Evolutionary conservation across 2,329 filamentous ascomycete genomes (phyloP).

Genomic region (Cladosporium cucumerinum): DNA sequence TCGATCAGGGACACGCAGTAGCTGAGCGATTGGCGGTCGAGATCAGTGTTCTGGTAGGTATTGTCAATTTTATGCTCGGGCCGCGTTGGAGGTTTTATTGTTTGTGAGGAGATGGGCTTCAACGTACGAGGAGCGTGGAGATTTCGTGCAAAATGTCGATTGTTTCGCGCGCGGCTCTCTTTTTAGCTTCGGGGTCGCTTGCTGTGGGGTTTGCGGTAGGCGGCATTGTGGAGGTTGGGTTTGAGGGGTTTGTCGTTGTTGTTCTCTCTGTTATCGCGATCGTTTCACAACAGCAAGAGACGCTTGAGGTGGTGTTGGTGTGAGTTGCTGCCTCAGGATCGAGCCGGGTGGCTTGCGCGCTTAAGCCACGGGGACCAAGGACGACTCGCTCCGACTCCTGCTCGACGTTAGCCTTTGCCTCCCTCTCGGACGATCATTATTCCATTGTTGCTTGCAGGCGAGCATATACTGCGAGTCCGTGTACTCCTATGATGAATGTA

Average conservation of each 20-base stretch:
- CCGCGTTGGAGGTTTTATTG: too few relatives aligned
- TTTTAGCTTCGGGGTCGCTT: constrained; percentile 57
- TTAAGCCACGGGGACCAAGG: background rate
- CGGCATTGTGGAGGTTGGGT: constrained; percentile 25
- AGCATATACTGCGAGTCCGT: background rate
- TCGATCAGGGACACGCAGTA: constrained; percentile 97
- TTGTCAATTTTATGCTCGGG: too few relatives aligned
- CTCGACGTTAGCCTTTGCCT: background rate
- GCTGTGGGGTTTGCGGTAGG: constrained; percentile 22
- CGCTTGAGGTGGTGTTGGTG: background rate
- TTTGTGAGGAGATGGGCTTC: background rate
- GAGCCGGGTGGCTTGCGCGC: background rate
- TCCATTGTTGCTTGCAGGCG: constrained; percentile 8
- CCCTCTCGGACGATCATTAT: background rate
- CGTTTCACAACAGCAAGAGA: too few relatives aligned
- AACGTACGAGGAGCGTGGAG: constrained; percentile 75
- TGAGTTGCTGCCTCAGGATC: background rate
- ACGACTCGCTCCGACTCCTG: background rate
- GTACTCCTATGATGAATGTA: background rate
- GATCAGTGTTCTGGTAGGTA: constrained; percentile 77
- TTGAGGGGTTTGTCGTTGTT: background rate
- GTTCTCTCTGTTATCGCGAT: background rate
- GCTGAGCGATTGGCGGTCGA: constrained; percentile 85
- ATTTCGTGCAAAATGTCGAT: constrained; percentile 71
- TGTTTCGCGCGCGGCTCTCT: constrained; percentile 73